Conservation (phyloP, 192 early-diverging fungal species). For the Entophlyctis luteolus region DNA sequence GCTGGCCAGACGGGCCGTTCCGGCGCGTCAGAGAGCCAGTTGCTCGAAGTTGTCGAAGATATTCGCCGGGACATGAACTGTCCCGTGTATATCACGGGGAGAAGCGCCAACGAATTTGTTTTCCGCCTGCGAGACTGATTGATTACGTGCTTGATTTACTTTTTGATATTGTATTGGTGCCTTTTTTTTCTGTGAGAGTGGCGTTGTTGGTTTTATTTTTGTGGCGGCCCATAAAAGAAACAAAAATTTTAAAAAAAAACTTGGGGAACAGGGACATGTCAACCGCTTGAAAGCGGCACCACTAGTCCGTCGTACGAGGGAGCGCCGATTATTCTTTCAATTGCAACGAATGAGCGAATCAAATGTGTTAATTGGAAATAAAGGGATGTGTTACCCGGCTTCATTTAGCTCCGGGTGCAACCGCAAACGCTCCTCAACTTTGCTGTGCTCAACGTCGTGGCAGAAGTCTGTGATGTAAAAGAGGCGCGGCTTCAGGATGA, state of each 20-base stretch:
- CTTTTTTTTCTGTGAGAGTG: too few relatives aligned
- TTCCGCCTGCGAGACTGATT: too few relatives aligned
- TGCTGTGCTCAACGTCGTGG: slow-evolving; percentile 71
- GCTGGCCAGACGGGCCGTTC: neutral
- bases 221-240: too few relatives aligned
- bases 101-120: too few relatives aligned
- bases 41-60: slow-evolving; percentile 38
- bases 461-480: slow-evolving; percentile 72
- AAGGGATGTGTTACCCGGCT: slow-evolving; percentile 19
- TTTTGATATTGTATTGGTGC: too few relatives aligned
- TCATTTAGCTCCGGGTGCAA: slow-evolving; percentile 36
- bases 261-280: too few relatives aligned
- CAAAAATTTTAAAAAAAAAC: too few relatives aligned
- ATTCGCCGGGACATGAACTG: slow-evolving; percentile 38
- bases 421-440: slow-evolving; percentile 50
- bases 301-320: slow-evolving; percentile 75
- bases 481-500: slow-evolving; percentile 48
- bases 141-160: too few relatives aligned
- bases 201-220: too few relatives aligned
- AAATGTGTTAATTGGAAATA: neutral
- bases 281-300: neutral
- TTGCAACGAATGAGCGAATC: neutral
- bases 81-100: too few relatives aligned
- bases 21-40: slow-evolving; percentile 31
- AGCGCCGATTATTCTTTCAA: neutral